phyloP scores from a whole-genome alignment of 2,329 filamentous ascomycete species.

The Dactylellina parvicollis region DNA sequence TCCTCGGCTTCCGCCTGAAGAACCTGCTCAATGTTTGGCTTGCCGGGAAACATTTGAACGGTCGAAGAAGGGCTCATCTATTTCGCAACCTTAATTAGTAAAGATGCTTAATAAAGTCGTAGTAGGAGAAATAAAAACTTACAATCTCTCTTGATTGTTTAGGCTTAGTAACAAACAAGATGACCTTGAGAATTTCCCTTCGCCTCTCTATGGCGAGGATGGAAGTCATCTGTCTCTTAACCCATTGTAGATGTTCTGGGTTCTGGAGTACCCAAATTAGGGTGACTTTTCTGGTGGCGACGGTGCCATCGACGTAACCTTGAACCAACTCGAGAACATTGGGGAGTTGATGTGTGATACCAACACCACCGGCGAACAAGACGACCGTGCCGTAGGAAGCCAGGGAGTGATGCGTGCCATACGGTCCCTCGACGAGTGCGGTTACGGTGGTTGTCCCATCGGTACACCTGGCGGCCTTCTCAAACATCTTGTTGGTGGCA shows the following conservation, averaged over 20 bases:
- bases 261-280: slow-evolving; percentile 83
- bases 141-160: slow-evolving; percentile 55
- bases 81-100: slow-evolving; percentile 17
- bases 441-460: slow-evolving; percentile 71
- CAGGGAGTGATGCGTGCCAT: slow-evolving; percentile 76
- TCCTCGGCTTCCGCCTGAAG: slow-evolving; percentile 78
- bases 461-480: slow-evolving; percentile 71
- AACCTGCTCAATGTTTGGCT: slow-evolving; percentile 77
- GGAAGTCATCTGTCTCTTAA: slow-evolving; percentile 83
- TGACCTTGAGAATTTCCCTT: slow-evolving; percentile 77
- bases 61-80: slow-evolving; percentile 72
- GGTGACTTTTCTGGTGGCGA: slow-evolving; percentile 75
- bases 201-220: slow-evolving; percentile 79
- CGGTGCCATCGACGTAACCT: slow-evolving; percentile 74
- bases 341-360: slow-evolving; percentile 81
- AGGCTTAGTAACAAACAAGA: slow-evolving; percentile 78
- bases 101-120: not conserved
- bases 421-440: slow-evolving; percentile 79
- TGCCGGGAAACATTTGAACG: slow-evolving; percentile 84
- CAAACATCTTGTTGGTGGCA: slow-evolving; percentile 75
- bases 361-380: slow-evolving; percentile 81
- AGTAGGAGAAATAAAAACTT: slow-evolving; percentile 61
- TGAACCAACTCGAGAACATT: slow-evolving; percentile 77
- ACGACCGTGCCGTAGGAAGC: slow-evolving; percentile 81
- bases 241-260: slow-evolving; percentile 84